Evolutionary conservation across 2,329 filamentous ascomycete genomes (phyloP).

Genomic region (Pseudocercospora cruenta): DNA sequence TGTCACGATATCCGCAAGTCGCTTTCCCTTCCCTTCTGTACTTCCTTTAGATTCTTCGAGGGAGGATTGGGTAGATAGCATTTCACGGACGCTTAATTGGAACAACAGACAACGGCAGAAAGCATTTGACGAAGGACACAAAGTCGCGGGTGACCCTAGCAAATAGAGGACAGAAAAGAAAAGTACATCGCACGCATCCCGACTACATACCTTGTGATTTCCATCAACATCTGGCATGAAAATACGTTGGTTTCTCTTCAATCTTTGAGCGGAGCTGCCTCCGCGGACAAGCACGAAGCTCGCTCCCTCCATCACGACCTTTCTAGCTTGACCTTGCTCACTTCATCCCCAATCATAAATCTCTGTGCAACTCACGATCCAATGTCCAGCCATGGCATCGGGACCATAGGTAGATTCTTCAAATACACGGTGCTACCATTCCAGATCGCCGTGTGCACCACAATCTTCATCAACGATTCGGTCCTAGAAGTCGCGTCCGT

Average conservation of each 20-base stretch:
- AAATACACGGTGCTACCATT: constrained; percentile 19
- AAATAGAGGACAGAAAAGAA: not conserved
- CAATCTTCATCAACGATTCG: constrained; percentile 46
- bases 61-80: constrained; percentile 83
- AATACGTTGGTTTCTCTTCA: not conserved
- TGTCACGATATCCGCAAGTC: constrained; percentile 78
- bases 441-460: constrained; percentile 14
- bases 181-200: not conserved
- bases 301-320: not conserved
- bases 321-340: not conserved
- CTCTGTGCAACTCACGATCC: not conserved
- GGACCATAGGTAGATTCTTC: not conserved
- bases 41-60: constrained; percentile 69
- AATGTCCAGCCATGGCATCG: not conserved
- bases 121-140: constrained; percentile 48
- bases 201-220: too few relatives aligned
- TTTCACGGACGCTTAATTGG: constrained; percentile 78
- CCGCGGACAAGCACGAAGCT: not conserved
- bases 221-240: too few relatives aligned
- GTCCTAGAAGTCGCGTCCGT: constrained; percentile 43
- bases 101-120: constrained; percentile 81
- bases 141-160: not conserved
- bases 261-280: not conserved
- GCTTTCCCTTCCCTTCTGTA: constrained; percentile 79
- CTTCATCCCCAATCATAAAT: not conserved